Conservation (phyloP, 2,329 filamentous ascomycete genomes). For the Penicillium sp. region DNA sequence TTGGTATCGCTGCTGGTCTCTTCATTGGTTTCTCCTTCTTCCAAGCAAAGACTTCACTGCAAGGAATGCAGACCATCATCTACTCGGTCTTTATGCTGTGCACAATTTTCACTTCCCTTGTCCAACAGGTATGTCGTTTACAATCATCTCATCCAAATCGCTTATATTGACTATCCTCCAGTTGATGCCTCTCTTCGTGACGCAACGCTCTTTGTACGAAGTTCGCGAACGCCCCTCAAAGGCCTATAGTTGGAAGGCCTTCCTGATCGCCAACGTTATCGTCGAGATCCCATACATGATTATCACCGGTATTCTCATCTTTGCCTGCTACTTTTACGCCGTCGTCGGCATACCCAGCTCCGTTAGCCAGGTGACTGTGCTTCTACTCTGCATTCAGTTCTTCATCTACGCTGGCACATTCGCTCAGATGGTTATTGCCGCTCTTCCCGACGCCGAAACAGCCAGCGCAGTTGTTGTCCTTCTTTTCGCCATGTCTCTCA, state of each 20-base stretch:
- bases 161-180: slow-evolving; percentile 42
- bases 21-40: slow-evolving; percentile 85
- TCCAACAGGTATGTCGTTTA: slow-evolving; percentile 57
- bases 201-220: slow-evolving; percentile 79
- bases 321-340: slow-evolving; percentile 82
- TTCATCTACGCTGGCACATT: slow-evolving; percentile 82
- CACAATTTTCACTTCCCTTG: slow-evolving; percentile 64
- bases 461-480: slow-evolving; percentile 75
- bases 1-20: slow-evolving; percentile 65
- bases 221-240: slow-evolving; percentile 82
- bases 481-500: slow-evolving; percentile 79
- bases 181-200: slow-evolving; percentile 79
- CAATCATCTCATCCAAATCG: slow-evolving; percentile 54
- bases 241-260: slow-evolving; percentile 82
- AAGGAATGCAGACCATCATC: slow-evolving; percentile 83
- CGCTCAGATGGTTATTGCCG: slow-evolving; percentile 75
- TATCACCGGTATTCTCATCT: slow-evolving; percentile 73
- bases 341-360: slow-evolving; percentile 63
- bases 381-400: slow-evolving; percentile 75
- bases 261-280: slow-evolving; percentile 79
- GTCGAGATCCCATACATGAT: slow-evolving; percentile 87
- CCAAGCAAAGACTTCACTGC: slow-evolving; percentile 69
- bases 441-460: slow-evolving; percentile 72
- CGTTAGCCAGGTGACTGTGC: slow-evolving; percentile 75
- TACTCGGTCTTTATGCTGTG: slow-evolving; percentile 81